Evolutionary conservation across 129 eudicot genomes (phyloP).

Genomic region (Ambrosia artemisiifolia): DNA sequence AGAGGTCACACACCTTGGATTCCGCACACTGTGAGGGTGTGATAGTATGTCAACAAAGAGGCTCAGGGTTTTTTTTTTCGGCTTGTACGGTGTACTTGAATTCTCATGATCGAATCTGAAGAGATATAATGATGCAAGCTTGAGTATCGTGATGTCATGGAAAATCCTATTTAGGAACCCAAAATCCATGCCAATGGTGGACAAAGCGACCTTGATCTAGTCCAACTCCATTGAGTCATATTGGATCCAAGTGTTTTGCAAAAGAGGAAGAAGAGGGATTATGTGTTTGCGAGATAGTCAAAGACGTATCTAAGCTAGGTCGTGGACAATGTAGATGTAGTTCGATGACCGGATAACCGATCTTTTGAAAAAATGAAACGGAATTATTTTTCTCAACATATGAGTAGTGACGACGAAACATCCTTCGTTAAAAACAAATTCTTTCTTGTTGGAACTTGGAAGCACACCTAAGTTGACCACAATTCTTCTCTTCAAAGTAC

Average conservation of each 20-base stretch:
- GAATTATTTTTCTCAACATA: background rate
- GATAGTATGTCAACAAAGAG: too few relatives aligned
- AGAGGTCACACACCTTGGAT: too few relatives aligned
- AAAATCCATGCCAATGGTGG: too few relatives aligned
- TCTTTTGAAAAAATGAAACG: conserved; percentile 22
- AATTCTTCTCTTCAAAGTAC: background rate
- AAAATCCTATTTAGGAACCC: too few relatives aligned
- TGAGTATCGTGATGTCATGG: too few relatives aligned
- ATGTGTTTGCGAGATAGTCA: conserved; percentile 20
- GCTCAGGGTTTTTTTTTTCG: too few relatives aligned
- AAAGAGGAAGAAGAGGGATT: conserved; percentile 22
- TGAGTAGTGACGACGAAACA: background rate
- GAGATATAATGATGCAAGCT: too few relatives aligned
- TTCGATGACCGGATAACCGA: conserved; percentile 10
- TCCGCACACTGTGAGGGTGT: too few relatives aligned
- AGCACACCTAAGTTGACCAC: background rate
- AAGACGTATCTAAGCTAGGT: conserved; percentile 13
- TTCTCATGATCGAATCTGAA: too few relatives aligned
- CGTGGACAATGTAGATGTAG: conserved; percentile 19
- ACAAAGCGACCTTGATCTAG: too few relatives aligned
- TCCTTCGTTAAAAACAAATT: background rate
- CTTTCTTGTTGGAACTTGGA: background rate
- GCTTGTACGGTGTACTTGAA: too few relatives aligned
- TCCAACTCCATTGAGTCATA: conserved; percentile 19
- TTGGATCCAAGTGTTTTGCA: conserved; percentile 5